phyloP scores from a whole-genome alignment of 768 basidiomycete genomes.

The Termitomyces sp. region DNA sequence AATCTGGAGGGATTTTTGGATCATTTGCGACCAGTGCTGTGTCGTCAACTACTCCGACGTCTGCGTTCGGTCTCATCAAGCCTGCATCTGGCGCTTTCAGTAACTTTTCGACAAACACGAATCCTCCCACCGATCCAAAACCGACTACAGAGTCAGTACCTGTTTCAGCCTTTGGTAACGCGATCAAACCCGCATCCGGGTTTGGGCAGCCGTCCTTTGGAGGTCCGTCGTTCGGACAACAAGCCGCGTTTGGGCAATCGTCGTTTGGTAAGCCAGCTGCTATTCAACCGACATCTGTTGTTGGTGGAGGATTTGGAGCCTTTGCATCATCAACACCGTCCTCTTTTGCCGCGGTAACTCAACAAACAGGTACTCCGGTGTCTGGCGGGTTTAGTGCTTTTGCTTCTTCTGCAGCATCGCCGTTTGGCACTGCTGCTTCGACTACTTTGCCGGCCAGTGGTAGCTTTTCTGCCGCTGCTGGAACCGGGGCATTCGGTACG shows the following conservation, averaged over 20 bases:
- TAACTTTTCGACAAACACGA: slow-evolving; percentile 10
- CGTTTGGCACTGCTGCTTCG: slow-evolving; percentile 19
- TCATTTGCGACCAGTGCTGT: slow-evolving; percentile 18
- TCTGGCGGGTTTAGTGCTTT: slow-evolving; percentile 19
- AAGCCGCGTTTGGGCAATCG: slow-evolving; percentile 27
- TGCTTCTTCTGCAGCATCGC: slow-evolving; percentile 17
- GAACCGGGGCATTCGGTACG: neutral
- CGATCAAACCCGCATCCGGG: slow-evolving; percentile 13
- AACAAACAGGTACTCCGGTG: neutral
- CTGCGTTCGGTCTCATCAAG: slow-evolving; percentile 25
- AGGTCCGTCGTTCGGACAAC: slow-evolving; percentile 18
- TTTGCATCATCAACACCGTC: slow-evolving; percentile 12
- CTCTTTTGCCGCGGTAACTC: slow-evolving; percentile 5
- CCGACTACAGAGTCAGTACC: slow-evolving; percentile 5
- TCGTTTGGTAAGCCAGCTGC: slow-evolving; percentile 30
- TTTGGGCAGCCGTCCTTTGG: slow-evolving; percentile 13
- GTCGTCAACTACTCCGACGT: slow-evolving; percentile 12
- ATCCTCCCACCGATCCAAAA: slow-evolving; percentile 3
- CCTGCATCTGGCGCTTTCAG: slow-evolving; percentile 42
- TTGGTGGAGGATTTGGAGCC: slow-evolving; percentile 30
- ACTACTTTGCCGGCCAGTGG: slow-evolving; percentile 2
- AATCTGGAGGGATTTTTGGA: slow-evolving; percentile 31
- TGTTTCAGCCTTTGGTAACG: neutral
- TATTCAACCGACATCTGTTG: slow-evolving; percentile 3
- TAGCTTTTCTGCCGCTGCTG: slow-evolving; percentile 16